A percentile compares a stretch with the other conserved stretches of the same genome.
Evolutionary conservation across 169 alveolate species (phyloP).

Genomic region (Eimeria brunetti): DNA sequence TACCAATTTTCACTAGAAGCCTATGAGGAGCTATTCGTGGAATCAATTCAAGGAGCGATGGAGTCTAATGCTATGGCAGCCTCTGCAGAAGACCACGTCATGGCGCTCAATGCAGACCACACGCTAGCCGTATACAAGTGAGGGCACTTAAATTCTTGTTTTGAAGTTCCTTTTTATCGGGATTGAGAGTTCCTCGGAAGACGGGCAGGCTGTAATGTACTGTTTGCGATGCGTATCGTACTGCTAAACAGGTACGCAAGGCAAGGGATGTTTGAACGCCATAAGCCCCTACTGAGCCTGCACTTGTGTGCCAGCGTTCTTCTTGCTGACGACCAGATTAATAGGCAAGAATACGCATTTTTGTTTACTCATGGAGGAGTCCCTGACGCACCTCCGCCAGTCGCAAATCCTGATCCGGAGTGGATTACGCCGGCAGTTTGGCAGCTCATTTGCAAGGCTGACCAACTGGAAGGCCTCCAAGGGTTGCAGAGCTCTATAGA

Average conservation of each 20-base stretch:
- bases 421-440: slow-evolving; percentile 93
- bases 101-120: slow-evolving; percentile 90
- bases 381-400: slow-evolving; percentile 88
- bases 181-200: background rate
- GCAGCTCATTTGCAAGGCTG: slow-evolving; percentile 94
- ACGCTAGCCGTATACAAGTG: slow-evolving; percentile 86
- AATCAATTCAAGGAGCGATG: slow-evolving; percentile 89
- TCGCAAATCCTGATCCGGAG: slow-evolving; percentile 94
- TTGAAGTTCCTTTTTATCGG: background rate
- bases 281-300: slow-evolving; percentile 94
- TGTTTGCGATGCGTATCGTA: background rate
- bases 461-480: slow-evolving; percentile 88
- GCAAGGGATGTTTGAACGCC: slow-evolving; percentile 95
- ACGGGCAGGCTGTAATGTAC: no score
- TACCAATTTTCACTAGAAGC: slow-evolving; percentile 95
- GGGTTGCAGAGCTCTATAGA: slow-evolving; percentile 94
- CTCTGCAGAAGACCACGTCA: slow-evolving; percentile 89
- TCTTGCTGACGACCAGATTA: slow-evolving; percentile 88
- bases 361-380: slow-evolving; percentile 93
- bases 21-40: slow-evolving; percentile 91
- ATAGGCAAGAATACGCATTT: slow-evolving; percentile 92
- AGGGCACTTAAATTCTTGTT: background rate
- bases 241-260: slow-evolving; percentile 87
- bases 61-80: slow-evolving; percentile 85
- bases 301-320: slow-evolving; percentile 92